phyloP scores from a whole-genome alignment of 345 rosid species.

The Atalantia buxifolia region DNA sequence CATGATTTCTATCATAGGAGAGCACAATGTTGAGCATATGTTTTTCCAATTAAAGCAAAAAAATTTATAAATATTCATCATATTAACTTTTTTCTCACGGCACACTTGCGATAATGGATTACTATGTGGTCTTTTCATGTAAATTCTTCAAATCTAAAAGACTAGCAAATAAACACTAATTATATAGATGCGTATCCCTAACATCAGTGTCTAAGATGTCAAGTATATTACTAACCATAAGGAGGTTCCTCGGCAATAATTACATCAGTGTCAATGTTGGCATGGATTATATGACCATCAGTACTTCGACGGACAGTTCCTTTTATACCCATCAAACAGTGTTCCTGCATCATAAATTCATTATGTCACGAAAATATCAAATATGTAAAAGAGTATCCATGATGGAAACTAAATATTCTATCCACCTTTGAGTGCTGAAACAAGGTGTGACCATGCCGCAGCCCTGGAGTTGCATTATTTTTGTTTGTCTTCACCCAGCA shows the following conservation, averaged over 20 bases:
- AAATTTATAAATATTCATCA: not conserved
- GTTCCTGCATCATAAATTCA: constrained; percentile 56
- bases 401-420: constrained; percentile 15
- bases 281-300: constrained; percentile 97
- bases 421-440: constrained; percentile 98
- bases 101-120: not conserved
- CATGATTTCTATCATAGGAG: not conserved
- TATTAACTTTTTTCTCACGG: not conserved
- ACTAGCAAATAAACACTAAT: not conserved
- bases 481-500: constrained; percentile 99
- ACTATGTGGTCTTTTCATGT: not conserved
- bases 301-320: constrained; percentile 99
- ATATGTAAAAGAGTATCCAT: constrained; percentile 9
- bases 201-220: not conserved
- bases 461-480: constrained; percentile 82
- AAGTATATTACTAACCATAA: constrained; percentile 60
- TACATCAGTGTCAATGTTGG: constrained; percentile 97
- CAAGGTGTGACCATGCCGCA: constrained; percentile 91
- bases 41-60: not conserved
- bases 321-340: constrained; percentile 98
- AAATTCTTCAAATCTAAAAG: not conserved
- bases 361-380: constrained; percentile 7
- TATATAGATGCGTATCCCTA: not conserved
- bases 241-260: constrained; percentile 98
- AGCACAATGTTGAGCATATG: not conserved